Conservation (phyloP, 805 yeast genomes). For the Nakazawaea holstii region DNA sequence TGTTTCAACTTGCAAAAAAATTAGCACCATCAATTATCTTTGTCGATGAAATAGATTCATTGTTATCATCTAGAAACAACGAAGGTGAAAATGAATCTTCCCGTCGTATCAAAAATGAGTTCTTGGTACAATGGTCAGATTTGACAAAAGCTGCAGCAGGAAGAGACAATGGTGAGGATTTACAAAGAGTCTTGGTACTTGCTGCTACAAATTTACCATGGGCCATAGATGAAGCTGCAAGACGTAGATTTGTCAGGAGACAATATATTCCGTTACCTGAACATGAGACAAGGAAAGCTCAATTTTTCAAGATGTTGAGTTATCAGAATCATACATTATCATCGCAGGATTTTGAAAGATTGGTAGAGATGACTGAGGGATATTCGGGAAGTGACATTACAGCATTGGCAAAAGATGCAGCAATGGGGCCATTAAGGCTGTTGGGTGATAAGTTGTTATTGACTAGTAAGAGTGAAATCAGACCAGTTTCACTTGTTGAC, state of each 20-base stretch:
- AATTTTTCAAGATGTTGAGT: conserved; percentile 58
- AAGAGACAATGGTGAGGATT: conserved; percentile 44
- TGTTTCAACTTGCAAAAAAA: conserved; percentile 78
- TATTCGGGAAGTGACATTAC: conserved; percentile 94
- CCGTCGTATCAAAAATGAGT: conserved; percentile 87
- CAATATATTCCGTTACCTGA: conserved; percentile 95
- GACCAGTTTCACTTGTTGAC: conserved; percentile 71
- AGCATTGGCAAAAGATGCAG: conserved; percentile 92
- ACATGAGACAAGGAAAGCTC: conserved; percentile 69
- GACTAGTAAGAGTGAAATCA: conserved; percentile 66
- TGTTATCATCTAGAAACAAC: conserved; percentile 69
- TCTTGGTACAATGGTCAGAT: conserved; percentile 92
- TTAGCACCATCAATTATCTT: conserved; percentile 91
- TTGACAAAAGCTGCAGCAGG: conserved; percentile 85
- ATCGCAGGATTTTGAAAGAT: conserved; percentile 53
- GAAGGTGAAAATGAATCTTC: conserved; percentile 80
- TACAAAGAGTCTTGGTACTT: conserved; percentile 74
- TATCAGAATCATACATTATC: conserved; percentile 69
- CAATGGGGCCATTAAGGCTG: conserved; percentile 94
- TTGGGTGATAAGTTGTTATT: conserved; percentile 77
- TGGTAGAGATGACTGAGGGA: conserved; percentile 67
- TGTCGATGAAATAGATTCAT: conserved; percentile 93
- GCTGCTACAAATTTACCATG: conserved; percentile 97
- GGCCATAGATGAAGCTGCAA: conserved; percentile 96
- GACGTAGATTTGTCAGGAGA: conserved; percentile 86